A percentile compares a stretch with the other conserved stretches of the same genome.
phyloP scores from a whole-genome alignment of 179 eudicot species.

The Gypsophila paniculata region DNA sequence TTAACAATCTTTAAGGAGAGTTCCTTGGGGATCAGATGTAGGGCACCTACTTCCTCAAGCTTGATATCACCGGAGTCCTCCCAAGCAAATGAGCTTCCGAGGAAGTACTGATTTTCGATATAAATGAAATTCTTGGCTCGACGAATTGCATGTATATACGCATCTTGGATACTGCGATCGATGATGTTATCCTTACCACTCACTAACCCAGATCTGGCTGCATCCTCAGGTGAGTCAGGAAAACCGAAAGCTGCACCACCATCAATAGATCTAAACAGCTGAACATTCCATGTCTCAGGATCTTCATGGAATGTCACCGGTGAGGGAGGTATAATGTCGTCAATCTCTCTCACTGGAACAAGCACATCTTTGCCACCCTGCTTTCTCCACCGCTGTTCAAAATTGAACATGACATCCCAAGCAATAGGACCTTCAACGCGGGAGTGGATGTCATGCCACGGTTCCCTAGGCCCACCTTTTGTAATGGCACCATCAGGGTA shows the following conservation, averaged over 20 bases:
- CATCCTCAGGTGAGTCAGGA: constrained; percentile 49
- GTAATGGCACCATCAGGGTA: constrained; percentile 35
- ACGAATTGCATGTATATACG: constrained; percentile 53
- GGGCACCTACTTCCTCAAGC: constrained; percentile 42
- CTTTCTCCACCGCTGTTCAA: constrained; percentile 54
- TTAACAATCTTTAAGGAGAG: constrained; percentile 47
- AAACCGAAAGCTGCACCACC: constrained; percentile 59
- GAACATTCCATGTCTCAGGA: constrained; percentile 53
- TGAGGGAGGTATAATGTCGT: constrained; percentile 45
- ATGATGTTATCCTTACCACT: constrained; percentile 51
- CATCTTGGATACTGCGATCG: constrained; percentile 54
- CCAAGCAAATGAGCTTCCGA: constrained; percentile 54
- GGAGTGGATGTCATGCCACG: constrained; percentile 57
- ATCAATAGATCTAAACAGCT: constrained; percentile 51
- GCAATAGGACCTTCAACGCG: constrained; percentile 50
- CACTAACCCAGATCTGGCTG: constrained; percentile 41
- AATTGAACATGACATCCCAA: constrained; percentile 53
- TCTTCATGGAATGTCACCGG: constrained; percentile 44
- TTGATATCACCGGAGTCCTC: constrained; percentile 30
- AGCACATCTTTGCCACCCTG: constrained; percentile 50
- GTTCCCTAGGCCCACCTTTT: constrained; percentile 58
- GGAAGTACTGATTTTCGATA: constrained; percentile 51
- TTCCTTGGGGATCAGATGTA: constrained; percentile 51
- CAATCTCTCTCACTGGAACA: constrained; percentile 35
- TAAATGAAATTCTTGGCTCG: constrained; percentile 49